Evolutionary conservation across 1,284 basidiomycete species (phyloP), one percentile per base, ranked within the genome.

Genomic region (Exobasidium cylindrosporum): DNA sequence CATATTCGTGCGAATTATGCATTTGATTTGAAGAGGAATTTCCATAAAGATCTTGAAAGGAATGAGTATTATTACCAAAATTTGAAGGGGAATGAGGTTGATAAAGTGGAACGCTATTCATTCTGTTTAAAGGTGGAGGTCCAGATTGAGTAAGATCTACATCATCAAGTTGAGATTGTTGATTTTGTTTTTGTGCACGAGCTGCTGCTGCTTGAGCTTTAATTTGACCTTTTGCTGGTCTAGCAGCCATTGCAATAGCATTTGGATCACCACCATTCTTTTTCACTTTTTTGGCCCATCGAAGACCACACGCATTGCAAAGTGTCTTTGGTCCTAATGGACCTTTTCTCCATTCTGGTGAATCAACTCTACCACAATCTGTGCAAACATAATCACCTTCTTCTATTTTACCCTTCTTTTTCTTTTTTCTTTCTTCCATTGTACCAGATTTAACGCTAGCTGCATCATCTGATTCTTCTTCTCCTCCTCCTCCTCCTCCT

Each of bases 311-410:
- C 21, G 76, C 76, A 56, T 76, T 74, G 62, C 70, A 75, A 21
- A 72, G 61, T 57, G 69, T 76, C 64, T 74, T 72, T 57, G 74
- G 76, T 3, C 76, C 76, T 47, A 72, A 53, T 3, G 76, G 76
- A 11, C 76, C 76, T 62, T 76, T 76, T 31, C 76, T 68, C 76
- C 76, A 78, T 62, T 78, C 76, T 28, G 76, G 76, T 40, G 76
- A 78, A 43, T 76, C 73, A 46, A 74, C 70, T 21, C 72, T 66
- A 1, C 76, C 76, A 47, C 76, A 78, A 60, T 76, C 74, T 2
- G 72, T 73, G 60, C 76, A 78, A 50, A 78, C 74, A 49, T 74
- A 70, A 56, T 78, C 76, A 23, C 64, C 68, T n/a, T 75, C 71
- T 32, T 72, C 67, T 50, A 63, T 63, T 56, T 70, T 72, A 14